These are phyloP conservation scores for Xerocomellus chrysenteron DNA, from an alignment of 768 basidiomycete genomes.

Conservation along the genomic window DNA sequence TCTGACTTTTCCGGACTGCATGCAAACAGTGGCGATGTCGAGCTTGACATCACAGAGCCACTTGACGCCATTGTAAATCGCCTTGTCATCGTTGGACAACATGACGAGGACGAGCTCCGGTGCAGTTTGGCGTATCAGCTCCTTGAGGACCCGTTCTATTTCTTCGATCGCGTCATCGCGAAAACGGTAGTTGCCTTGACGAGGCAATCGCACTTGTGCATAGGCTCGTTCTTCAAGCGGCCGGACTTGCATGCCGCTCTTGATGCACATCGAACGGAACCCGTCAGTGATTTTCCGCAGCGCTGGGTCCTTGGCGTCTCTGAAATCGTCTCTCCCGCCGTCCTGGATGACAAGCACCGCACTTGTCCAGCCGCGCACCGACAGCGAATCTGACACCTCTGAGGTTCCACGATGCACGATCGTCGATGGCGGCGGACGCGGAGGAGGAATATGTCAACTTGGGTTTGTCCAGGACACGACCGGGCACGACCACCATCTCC, in stretches of 20 bases:
- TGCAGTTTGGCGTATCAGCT: background rate
- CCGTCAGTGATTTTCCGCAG: slow-evolving; percentile 43
- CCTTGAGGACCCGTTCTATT: background rate
- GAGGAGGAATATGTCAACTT: slow-evolving; percentile 39
- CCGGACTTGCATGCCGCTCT: slow-evolving; percentile 58
- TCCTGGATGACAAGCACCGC: slow-evolving; percentile 69
- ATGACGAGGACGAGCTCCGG: slow-evolving; percentile 41
- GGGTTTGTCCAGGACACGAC: slow-evolving; percentile 48
- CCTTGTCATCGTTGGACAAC: slow-evolving; percentile 46
- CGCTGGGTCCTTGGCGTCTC: slow-evolving; percentile 45
- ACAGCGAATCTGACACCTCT: slow-evolving; percentile 54
- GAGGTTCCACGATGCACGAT: slow-evolving; percentile 52
- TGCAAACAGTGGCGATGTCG: slow-evolving; percentile 65
- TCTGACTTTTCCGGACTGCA: slow-evolving; percentile 64
- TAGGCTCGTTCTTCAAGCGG: slow-evolving; percentile 29
- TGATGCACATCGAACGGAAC: slow-evolving; percentile 60
- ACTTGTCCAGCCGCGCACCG: slow-evolving; percentile 55
- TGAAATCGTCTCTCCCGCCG: slow-evolving; percentile 53
- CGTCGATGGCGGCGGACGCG: slow-evolving; percentile 32
- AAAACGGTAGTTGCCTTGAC: slow-evolving; percentile 44
- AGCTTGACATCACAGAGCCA: slow-evolving; percentile 47
- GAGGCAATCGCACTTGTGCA: slow-evolving; percentile 44
- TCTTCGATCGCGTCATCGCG: slow-evolving; percentile 47
- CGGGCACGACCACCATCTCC: slow-evolving; percentile 55
- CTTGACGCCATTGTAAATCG: slow-evolving; percentile 52